Base-by-base conservation (phyloP, 78 protist genomes). In the Monocercomonoides exilis region DNA sequence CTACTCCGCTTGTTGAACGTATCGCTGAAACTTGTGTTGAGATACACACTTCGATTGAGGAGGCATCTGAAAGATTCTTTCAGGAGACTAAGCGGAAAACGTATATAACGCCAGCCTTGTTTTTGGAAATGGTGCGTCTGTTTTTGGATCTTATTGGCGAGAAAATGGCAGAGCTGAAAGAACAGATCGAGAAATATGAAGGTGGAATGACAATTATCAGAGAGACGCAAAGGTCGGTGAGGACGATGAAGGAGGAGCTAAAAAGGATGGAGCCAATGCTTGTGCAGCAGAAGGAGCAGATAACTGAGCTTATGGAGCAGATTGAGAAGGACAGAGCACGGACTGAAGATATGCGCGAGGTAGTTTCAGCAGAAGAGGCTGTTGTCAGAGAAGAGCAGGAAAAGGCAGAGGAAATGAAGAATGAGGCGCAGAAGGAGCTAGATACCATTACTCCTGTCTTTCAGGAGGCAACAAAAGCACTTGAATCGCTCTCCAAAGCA, bases 71-170 rank as follows among this genome's bases (percentile, higher is more conserved):
- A 1, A 3, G 1, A 41, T 88, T 29, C 35, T 33, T 34, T 11
- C 1, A 2, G 6, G 77, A 88, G 77, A 38, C 54, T 11, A 2
- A 92, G 0, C 87, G 96, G n/a, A 43, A 84, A 32, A 85, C 81
- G 87, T 91, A 92, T 87, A 84, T 85, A 4, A 90, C 94, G 64
- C 94, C 96, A 29, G 89, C 91, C 64, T 81, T 85, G 46, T 94
- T 91, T 87, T 90, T 92, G 36, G 91, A 92, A 80, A 90, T 92
- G 70, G 70, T 94, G 38, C 5, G 80, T 21, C 43, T 85, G 80
- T 94, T 87, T 89, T 0, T 34, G 81, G 0, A 1, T 3, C 29
- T 89, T 87, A 85, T 90, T 3, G 87, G 44, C 33, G 89, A 85
- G 77, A 86, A 89, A 82, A 36, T 36, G 84, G 44, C 2, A 0